A percentile compares a stretch with the other conserved stretches of the same genome.
Evolutionary conservation across 129 eudicot species (phyloP).

Genomic region (Saposhnikovia divaricata): DNA sequence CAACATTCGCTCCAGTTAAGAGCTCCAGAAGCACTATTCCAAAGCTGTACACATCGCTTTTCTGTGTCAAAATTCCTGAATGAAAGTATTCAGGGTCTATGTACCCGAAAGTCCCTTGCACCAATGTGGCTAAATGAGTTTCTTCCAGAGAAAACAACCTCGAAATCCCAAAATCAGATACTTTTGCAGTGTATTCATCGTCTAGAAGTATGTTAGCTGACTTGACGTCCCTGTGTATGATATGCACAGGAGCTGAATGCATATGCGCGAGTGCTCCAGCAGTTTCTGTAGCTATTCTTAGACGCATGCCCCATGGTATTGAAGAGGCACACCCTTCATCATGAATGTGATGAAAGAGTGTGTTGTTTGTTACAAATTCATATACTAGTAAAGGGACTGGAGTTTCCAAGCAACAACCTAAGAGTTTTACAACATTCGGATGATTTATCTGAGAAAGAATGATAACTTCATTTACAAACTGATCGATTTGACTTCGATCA

Average conservation of each 20-base stretch:
- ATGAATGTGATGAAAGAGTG: neutral
- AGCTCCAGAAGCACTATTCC: neutral
- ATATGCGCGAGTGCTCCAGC: neutral
- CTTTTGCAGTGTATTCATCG: neutral
- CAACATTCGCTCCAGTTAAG: neutral
- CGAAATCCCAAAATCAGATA: neutral
- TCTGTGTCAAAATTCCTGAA: neutral
- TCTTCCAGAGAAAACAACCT: neutral
- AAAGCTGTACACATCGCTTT: neutral
- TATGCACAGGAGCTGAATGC: slow-evolving; percentile 1
- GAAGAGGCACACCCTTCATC: neutral
- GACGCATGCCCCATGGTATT: neutral
- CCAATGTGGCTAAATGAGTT: slow-evolving; percentile 4
- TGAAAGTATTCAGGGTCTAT: neutral
- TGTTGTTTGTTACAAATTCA: neutral
- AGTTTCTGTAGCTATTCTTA: neutral
- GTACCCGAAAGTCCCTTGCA: neutral
- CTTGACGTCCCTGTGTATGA: slow-evolving; percentile 3
- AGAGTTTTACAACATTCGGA: neutral
- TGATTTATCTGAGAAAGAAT: neutral
- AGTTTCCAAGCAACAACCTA: slow-evolving; percentile 5
- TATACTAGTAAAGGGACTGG: neutral
- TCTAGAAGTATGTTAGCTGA: slow-evolving; percentile 1
- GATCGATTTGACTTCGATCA: neutral
- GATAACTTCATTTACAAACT: neutral